Evolutionary conservation across 2,329 filamentous ascomycete genomes (phyloP).

Genomic region (Fusarium sp.): DNA sequence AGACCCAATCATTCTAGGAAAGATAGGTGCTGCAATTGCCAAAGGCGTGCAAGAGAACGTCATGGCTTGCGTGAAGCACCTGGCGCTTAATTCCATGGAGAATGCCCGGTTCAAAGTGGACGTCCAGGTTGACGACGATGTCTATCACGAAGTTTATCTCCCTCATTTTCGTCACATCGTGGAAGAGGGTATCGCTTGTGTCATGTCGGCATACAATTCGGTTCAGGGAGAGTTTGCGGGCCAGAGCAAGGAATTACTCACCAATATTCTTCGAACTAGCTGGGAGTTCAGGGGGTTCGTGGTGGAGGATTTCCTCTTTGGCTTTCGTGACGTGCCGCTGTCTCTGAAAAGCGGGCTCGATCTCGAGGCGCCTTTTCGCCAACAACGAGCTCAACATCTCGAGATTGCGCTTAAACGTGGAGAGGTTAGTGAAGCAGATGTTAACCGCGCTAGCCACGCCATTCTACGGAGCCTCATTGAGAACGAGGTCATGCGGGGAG

Average conservation of each 20-base stretch:
- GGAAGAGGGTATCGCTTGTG: slow-evolving; percentile 30
- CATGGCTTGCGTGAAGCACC: slow-evolving; percentile 46
- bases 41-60: slow-evolving; percentile 39
- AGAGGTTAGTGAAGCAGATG: neutral
- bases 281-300: slow-evolving; percentile 40
- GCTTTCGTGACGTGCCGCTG: slow-evolving; percentile 24
- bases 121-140: slow-evolving; percentile 31
- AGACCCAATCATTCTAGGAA: slow-evolving; percentile 40
- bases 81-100: slow-evolving; percentile 45
- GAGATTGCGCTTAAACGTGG: slow-evolving; percentile 10
- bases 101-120: slow-evolving; percentile 43
- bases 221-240: slow-evolving; percentile 40
- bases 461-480: slow-evolving; percentile 32
- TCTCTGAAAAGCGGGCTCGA: slow-evolving; percentile 42
- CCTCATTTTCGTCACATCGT: slow-evolving; percentile 38
- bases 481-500: neutral
- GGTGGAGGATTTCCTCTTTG: slow-evolving; percentile 40
- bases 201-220: slow-evolving; percentile 44
- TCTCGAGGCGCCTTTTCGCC: slow-evolving; percentile 40
- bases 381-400: slow-evolving; percentile 21
- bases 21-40: slow-evolving; percentile 35
- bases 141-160: slow-evolving; percentile 42
- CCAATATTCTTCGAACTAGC: slow-evolving; percentile 32
- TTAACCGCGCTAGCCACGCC: slow-evolving; percentile 13
- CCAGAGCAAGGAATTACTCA: slow-evolving; percentile 34